Base-by-base conservation (phyloP, 148 eudicot species). In the Spergularia marina region DNA sequence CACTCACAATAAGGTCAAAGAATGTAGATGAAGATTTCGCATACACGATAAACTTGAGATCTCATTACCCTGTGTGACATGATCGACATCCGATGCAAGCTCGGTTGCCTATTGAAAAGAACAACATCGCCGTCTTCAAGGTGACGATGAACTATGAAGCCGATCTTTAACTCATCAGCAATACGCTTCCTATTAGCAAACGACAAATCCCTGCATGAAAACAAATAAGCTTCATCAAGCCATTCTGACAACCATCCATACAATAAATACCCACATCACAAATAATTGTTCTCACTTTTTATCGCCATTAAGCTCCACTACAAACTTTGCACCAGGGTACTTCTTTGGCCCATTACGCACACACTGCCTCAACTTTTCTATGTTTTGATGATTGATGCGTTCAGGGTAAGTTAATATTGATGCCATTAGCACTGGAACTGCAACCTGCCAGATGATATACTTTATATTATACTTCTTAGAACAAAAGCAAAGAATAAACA, bases 41-140 rank as follows among this genome's bases (percentile, higher is more conserved):
- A 63, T 16, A 20, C 51, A 70, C 49, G 58, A 65, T 53, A 58
- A 75, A 58, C 34, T 36, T 20, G 20, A 63, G 76, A 56, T 0
- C 17, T 36, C 49, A 70, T 62, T 81, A 96, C 99, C 94, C 94
- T 86, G 76, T 96, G 99, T 82, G 86, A 87, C 99, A 96, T 96
- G 84, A 96, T 91, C 68, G 99, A 96, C 99, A 96, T 96, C 67
- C 99, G 88, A 83, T 96, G 99, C 90, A 96, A 83, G 78, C 99
- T 96, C 51, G 99, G 99, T 72, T 96, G 98, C 82, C 99, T 86
- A 79, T 96, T 96, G 76, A 96, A 96, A 61, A 96, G 92, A 85
- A 96, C 89, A 80, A 89, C 68, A 79, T 96, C 99, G 34, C 99
- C 99, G 82, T 96, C 98, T 88, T 87, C 97, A 56, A 96, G 79